A percentile compares a stretch with the other conserved stretches of the same genome.
These are phyloP conservation scores for Suillus alpinus DNA, from an alignment of 768 basidiomycete species.

Conservation along the genomic window DNA sequence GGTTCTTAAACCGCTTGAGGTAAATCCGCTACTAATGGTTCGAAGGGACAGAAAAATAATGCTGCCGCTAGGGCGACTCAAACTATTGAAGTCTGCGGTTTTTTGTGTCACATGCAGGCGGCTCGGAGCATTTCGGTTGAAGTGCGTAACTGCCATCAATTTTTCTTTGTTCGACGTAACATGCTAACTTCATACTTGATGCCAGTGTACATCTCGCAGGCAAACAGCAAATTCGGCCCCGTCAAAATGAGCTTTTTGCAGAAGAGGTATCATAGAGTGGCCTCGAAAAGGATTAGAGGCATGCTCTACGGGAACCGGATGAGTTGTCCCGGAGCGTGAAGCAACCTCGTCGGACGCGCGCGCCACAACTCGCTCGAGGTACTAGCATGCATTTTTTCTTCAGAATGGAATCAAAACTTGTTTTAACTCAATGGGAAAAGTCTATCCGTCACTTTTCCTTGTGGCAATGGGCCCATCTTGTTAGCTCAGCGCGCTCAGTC, in stretches of 20 bases:
- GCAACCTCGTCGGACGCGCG: neutral
- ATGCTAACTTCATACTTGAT: neutral
- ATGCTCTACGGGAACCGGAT: neutral
- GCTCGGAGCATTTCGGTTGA: neutral
- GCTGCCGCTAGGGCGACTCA: neutral
- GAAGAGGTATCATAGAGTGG: neutral
- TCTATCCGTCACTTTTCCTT: neutral
- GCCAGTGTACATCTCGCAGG: neutral
- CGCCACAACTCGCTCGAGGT: neutral
- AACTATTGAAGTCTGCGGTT: neutral
- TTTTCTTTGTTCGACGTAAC: neutral
- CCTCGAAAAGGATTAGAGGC: neutral
- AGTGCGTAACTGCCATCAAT: no score
- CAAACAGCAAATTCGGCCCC: neutral
- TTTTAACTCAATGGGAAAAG: neutral
- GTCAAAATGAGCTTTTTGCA: neutral
- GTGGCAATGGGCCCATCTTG: neutral
- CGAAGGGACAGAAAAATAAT: neutral
- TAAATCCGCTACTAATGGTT: neutral
- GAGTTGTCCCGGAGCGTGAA: neutral
- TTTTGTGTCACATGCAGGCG: neutral
- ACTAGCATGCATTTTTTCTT: neutral
- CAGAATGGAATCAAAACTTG: neutral
- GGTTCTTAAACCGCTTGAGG: neutral
- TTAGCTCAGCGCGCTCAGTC: neutral